Base-by-base conservation (phyloP, 1,139 yeast genomes). In the Candida freyschussii region DNA sequence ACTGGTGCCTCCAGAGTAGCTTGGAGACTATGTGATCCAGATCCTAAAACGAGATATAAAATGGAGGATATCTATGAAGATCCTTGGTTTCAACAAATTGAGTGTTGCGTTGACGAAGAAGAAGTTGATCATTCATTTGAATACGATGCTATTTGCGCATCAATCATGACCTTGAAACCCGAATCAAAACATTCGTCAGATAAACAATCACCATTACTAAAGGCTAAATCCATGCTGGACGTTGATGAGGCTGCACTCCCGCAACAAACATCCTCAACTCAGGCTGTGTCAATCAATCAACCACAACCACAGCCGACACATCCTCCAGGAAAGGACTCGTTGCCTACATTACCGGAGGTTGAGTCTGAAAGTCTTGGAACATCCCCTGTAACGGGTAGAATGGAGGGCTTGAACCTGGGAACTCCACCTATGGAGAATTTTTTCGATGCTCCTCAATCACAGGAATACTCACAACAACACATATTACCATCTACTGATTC, bases 1-100 rank as follows among this genome's bases (percentile, higher is more conserved):
- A 55, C 70, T 1, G 77, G 77, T 13, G 79, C 80, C 13, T 67
- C 84, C 4, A 65, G 87, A 45, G 75, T 76, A 6, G 85, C 86
- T 6, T 80, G 89, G 87, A 72, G 82, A 52, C 60, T 82, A 36
- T 75, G 83, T 49, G 87, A 81, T 50, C 85, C 86, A 7, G 63
- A 73, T 18, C 62, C 69, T 0, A 52, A 46, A 2, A 60, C 72
- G 8, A 63, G 93, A 41, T 76, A 77, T 53, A 65, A 70, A 16
- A 50, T 81, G 46, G 67, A 69, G 1, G 64, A 65, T 24, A 57
- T 82, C 24, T 73, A 78, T 41, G 49, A 60, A 7, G 87, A 81
- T 49, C 76, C 80, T 4, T 81, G 85, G 80, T 80, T 81, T 53
- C 61, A 58, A 29, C 44, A 59, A 10, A 59, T 79, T 35, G 84